Percentiles rank a stretch among this genome's conserved stretches.
phyloP scores from a whole-genome alignment of 1,284 basidiomycete species.

The Tremellales sp. region DNA sequence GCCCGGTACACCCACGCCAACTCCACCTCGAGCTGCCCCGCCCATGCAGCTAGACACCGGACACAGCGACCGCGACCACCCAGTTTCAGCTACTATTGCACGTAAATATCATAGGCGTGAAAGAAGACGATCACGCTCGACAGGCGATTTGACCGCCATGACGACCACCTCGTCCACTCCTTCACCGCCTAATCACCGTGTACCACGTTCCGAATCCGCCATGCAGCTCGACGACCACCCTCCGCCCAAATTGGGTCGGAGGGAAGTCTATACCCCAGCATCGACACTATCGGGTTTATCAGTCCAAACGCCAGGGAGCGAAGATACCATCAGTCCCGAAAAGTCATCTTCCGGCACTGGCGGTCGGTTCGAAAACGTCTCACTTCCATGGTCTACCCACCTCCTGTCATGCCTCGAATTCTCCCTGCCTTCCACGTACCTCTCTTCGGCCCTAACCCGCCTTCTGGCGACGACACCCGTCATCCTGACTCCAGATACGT shows the following conservation, averaged over 20 bases:
- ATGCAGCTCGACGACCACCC: too few species aligned
- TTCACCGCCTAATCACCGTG: neutral
- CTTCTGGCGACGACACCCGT: neutral
- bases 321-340: neutral
- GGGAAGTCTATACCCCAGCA: conserved; percentile 1
- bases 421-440: conserved; percentile 7
- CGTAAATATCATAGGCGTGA: neutral
- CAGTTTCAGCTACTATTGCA: neutral
- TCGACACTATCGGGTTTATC: neutral
- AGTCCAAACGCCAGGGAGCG: neutral
- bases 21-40: too few species aligned
- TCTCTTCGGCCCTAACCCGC: neutral
- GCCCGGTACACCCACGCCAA: too few species aligned
- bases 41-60: too few species aligned
- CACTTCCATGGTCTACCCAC: conserved; percentile 17
- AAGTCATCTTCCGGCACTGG: neutral
- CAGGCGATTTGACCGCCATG: neutral
- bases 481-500: neutral
- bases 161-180: neutral
- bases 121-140: conserved; percentile 6
- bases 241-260: too few species aligned
- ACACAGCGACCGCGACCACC: too few species aligned
- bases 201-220: too few species aligned
- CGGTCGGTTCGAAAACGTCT: conserved; percentile 10
- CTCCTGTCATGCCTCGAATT: conserved; percentile 1